phyloP scores from a whole-genome alignment of 2,329 filamentous ascomycete species.

The Ophidiomyces ophidiicola region DNA sequence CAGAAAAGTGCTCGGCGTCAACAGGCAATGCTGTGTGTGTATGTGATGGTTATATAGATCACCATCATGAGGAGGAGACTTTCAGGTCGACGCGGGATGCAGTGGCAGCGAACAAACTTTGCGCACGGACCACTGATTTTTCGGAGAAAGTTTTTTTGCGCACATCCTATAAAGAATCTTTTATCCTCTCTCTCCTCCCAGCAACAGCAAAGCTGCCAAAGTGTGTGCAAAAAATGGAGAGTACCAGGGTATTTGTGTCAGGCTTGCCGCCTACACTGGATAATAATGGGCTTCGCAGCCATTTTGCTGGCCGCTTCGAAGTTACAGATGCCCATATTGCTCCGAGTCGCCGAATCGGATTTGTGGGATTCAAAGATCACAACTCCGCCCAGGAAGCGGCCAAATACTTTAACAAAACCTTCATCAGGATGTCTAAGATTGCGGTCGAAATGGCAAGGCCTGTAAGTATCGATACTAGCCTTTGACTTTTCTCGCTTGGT shows the following conservation, averaged over 20 bases:
- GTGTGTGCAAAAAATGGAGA: constrained; percentile 49
- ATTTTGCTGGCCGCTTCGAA: constrained; percentile 66
- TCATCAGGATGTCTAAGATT: constrained; percentile 92
- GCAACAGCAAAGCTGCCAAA: not conserved
- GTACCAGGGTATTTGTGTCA: constrained; percentile 59
- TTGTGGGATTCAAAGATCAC: constrained; percentile 79
- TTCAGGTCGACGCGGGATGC: too few relatives aligned
- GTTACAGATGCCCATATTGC: constrained; percentile 91
- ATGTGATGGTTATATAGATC: not conserved
- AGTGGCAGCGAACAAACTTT: too few relatives aligned
- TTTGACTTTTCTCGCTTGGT: constrained; percentile 21
- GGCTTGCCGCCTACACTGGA: constrained; percentile 74
- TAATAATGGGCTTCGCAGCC: constrained; percentile 73
- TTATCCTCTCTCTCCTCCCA: constrained; percentile 12
- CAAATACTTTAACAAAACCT: constrained; percentile 90
- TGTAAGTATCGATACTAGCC: constrained; percentile 42
- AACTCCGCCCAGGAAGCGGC: constrained; percentile 72
- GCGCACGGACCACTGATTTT: constrained; percentile 21
- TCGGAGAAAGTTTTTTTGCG: constrained; percentile 4
- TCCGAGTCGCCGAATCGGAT: constrained; percentile 79
- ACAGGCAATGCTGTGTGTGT: not conserved
- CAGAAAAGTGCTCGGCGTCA: not conserved
- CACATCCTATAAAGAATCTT: constrained; percentile 4
- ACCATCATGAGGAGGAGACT: not conserved
- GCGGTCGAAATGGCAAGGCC: constrained; percentile 76